Evolutionary conservation across 2,329 filamentous ascomycete species (phyloP), one percentile per base, ranked within the genome.

Genomic region (Stemphylium vesicarium): DNA sequence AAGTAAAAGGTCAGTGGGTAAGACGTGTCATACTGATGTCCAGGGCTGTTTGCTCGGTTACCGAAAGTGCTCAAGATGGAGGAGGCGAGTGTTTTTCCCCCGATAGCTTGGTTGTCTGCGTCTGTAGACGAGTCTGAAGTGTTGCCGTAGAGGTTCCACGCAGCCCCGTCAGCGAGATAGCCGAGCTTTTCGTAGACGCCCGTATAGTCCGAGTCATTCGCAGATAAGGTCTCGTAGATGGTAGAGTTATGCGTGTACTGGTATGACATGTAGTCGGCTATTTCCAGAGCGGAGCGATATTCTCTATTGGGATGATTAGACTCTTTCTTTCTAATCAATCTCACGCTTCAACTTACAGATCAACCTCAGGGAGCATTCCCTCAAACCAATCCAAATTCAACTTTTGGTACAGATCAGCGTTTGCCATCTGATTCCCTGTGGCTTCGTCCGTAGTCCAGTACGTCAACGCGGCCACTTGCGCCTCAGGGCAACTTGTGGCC

Each of bases 201-300:
- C 2, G 53, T 52, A 42, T 62, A 66, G 4, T 54, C 31, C 0
- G 69, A 64, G 43, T 72, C 63, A 40, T 70, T 71, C n/a, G 63
- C 43, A 2, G 38, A 48, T n/a, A 80, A 62, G 1, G 65, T 56
- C 2, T 64, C 54, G 42, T 72, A 65, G 18, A 79, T 71, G 5
- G 75, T 79, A 9, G 64, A 63, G 60, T 87, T 84, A 70, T 87
- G 84, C 15, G 75, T 63, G 45, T 78, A 78, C 35, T 80, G 76
- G 66, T 86, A 86, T 29, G 80, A 77, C 39, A 87, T 70, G 61
- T 82, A 85, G 56, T 87, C 83, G 49, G 79, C 83, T 56, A 87
- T 82, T 11, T 76, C 65, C 56, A 80, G 78, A 2, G 84, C 84
- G 52, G 85, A 82, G 9, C 67, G 69, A 64, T 84, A 85, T 49